Percentiles rank a stretch among this genome's conserved stretches.
Conservation (phyloP, 352 stramenopile species). For the Aphanomyces stellatus region DNA sequence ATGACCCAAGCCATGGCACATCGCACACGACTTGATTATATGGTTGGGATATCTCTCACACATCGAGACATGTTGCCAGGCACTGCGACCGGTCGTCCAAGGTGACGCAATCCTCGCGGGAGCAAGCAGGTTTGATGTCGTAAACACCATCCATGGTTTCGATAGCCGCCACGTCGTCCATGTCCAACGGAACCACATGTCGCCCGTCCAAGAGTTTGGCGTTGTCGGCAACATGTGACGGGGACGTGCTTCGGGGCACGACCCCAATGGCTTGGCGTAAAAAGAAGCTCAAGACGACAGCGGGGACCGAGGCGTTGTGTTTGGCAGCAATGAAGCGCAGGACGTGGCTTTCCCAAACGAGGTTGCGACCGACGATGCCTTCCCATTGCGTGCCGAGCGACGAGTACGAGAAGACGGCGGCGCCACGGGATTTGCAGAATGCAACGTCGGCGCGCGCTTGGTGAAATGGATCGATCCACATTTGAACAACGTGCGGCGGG, state of each 20-base stretch:
- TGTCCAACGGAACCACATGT: constrained; percentile 27
- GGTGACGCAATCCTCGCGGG: no score
- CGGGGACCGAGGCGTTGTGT: constrained; percentile 24
- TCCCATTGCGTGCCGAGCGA: constrained; percentile 51
- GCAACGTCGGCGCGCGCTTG: constrained; percentile 30
- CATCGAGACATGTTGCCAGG: no score
- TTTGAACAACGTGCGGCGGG: constrained; percentile 44
- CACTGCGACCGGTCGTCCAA: no score
- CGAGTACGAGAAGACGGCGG: constrained; percentile 50
- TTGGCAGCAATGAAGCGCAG: constrained; percentile 28
- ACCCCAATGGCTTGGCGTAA: constrained; percentile 30
- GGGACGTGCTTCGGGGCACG: constrained; percentile 29
- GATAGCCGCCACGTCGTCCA: constrained; percentile 30
- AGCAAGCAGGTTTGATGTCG: no score
- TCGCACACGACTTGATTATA: no score
- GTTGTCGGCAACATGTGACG: constrained; percentile 27
- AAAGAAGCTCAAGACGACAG: constrained; percentile 43
- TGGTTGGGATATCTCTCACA: no score
- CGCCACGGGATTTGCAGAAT: constrained; percentile 25
- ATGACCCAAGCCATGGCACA: no score
- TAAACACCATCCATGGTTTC: constrained; percentile 33
- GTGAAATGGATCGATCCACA: constrained; percentile 70
- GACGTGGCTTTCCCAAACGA: neutral
- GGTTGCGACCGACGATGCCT: constrained; percentile 20
- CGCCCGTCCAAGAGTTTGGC: constrained; percentile 31